These are phyloP conservation scores for Amanita exitialis DNA, from an alignment of 768 basidiomycete species.

Conservation along the genomic window DNA sequence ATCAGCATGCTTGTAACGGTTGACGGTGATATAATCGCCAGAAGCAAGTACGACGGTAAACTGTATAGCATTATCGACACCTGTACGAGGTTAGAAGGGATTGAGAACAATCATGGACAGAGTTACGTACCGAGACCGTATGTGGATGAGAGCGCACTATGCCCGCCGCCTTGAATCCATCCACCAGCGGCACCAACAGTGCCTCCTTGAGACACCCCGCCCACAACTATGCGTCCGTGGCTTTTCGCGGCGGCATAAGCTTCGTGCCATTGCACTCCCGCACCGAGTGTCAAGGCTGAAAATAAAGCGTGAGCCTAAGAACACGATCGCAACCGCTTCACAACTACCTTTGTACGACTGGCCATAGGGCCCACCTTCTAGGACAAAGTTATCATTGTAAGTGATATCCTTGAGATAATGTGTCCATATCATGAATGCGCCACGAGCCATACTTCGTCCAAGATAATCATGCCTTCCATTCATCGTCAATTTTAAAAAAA, in stretches of 20 bases:
- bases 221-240: constrained; percentile 31
- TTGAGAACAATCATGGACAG: not conserved
- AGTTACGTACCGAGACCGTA: not conserved
- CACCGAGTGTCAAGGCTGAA: constrained; percentile 21
- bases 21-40: constrained; percentile 28
- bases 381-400: constrained; percentile 19
- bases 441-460: constrained; percentile 31
- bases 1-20: constrained; percentile 28
- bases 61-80: constrained; percentile 37
- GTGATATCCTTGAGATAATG: constrained; percentile 24
- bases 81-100: constrained; percentile 12
- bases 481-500: not conserved
- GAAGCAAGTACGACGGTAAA: constrained; percentile 33
- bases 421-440: constrained; percentile 31
- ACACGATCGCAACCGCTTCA: no score
- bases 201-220: constrained; percentile 28
- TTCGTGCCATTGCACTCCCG: constrained; percentile 37
- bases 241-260: constrained; percentile 29
- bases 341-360: not conserved
- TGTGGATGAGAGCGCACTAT: not conserved
- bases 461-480: constrained; percentile 29
- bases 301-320: not conserved
- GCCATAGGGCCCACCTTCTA: constrained; percentile 20
- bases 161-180: constrained; percentile 36
- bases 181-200: constrained; percentile 39